A percentile compares a stretch with the other conserved stretches of the same genome.
These are phyloP conservation scores for Carpinus fangiana DNA, from an alignment of 306 rosid genomes.

Conservation along the genomic window DNA sequence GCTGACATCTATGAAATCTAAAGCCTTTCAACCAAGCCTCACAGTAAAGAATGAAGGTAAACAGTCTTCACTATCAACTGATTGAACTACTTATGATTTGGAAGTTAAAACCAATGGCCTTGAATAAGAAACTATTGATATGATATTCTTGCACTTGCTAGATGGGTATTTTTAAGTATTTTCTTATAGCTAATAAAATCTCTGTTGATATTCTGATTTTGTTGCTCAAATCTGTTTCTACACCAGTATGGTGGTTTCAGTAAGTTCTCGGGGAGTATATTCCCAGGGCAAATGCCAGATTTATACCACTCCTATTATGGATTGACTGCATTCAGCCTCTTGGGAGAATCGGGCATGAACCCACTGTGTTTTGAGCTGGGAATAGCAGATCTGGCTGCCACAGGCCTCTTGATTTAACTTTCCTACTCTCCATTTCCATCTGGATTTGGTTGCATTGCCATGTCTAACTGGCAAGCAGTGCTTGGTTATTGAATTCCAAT, in stretches of 20 bases:
- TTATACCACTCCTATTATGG: conserved; percentile 87
- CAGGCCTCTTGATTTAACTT: conserved; percentile 33
- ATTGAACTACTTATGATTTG: background rate
- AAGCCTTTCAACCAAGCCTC: background rate
- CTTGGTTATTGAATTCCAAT: background rate
- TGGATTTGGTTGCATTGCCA: background rate
- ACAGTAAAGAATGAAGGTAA: background rate
- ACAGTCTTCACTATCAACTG: background rate
- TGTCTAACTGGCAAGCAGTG: conserved; percentile 1
- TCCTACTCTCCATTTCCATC: background rate
- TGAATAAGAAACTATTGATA: background rate
- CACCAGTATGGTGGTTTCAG: conserved; percentile 88
- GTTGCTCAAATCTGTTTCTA: conserved; percentile 31
- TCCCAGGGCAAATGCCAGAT: conserved; percentile 66
- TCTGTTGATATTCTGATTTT: conserved; percentile 24
- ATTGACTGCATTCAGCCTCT: conserved; percentile 75
- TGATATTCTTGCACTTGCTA: background rate
- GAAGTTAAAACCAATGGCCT: background rate
- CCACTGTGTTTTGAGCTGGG: conserved; percentile 71
- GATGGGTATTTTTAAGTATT: background rate
- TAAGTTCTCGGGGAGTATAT: conserved; percentile 76
- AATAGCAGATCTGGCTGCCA: conserved; percentile 51
- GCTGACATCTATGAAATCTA: background rate
- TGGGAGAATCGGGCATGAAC: conserved; percentile 67
- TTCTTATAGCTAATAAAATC: background rate